Evolutionary conservation across 2,329 filamentous ascomycete species (phyloP).

Genomic region (Didymella glomerata): DNA sequence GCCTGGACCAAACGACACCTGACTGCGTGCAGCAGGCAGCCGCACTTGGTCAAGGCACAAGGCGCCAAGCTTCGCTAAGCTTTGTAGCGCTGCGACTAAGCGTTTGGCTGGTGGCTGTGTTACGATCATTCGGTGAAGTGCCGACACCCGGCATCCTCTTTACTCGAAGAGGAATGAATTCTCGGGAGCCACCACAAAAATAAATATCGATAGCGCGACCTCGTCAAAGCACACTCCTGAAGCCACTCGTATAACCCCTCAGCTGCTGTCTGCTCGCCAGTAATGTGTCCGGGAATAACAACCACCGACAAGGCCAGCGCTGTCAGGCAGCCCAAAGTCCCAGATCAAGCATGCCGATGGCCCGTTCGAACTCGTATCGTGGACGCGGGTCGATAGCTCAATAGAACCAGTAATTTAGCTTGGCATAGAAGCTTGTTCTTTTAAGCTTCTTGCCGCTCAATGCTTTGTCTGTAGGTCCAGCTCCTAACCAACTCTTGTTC

Average conservation of each 20-base stretch:
- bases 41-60: background rate
- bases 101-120: background rate
- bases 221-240: background rate
- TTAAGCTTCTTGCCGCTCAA: slow-evolving; percentile 2
- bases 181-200: background rate
- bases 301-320: background rate
- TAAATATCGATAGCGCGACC: slow-evolving; percentile 3
- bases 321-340: background rate
- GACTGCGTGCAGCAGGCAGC: background rate
- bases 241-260: background rate
- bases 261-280: background rate
- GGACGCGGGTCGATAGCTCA: background rate
- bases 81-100: slow-evolving; percentile 2
- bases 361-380: slow-evolving; percentile 1
- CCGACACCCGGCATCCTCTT: background rate
- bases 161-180: background rate
- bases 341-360: background rate
- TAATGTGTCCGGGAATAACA: background rate
- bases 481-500: slow-evolving; percentile 1
- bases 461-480: background rate
- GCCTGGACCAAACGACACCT: background rate
- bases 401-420: background rate
- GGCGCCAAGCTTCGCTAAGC: slow-evolving; percentile 6
- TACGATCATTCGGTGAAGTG: background rate
- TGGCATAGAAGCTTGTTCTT: background rate